Percentiles rank a stretch among this genome's conserved stretches.
Evolutionary conservation across 495 filamentous ascomycete genomes (phyloP).

Genomic region (Umbilicaria muhlenbergii): DNA sequence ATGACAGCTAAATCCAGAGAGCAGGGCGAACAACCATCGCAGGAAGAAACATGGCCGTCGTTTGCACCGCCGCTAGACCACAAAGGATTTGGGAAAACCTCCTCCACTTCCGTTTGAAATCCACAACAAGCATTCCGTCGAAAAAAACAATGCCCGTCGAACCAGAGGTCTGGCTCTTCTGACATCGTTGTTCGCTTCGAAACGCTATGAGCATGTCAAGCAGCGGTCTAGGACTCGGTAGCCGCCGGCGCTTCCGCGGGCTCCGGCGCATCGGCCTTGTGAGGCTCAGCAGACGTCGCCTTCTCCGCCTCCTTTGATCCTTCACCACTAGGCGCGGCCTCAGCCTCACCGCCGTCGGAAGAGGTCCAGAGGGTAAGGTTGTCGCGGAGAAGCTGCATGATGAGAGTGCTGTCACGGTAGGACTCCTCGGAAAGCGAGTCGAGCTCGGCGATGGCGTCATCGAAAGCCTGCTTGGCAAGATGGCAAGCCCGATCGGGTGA

Average conservation of each 20-base stretch:
- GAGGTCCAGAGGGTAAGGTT: conserved; percentile 99
- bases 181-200: neutral
- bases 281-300: conserved; percentile 40
- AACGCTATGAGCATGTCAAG: neutral
- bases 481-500: conserved; percentile 97
- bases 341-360: conserved; percentile 75
- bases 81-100: neutral
- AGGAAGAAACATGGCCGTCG: neutral
- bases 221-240: conserved; percentile 7
- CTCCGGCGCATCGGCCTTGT: conserved; percentile 29
- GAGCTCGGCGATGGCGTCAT: conserved; percentile 97
- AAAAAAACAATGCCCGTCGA: neutral
- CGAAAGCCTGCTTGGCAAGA: conserved; percentile 97
- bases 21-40: neutral
- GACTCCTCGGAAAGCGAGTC: conserved; percentile 98
- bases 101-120: neutral
- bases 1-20: conserved; percentile 5
- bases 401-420: conserved; percentile 98
- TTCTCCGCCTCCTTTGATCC: conserved; percentile 48
- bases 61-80: neutral
- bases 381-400: conserved; percentile 99
- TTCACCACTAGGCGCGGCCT: conserved; percentile 33
- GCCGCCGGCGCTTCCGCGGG: conserved; percentile 23
- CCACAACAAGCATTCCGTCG: conserved; percentile 1
- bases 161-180: neutral